A percentile compares a stretch with the other conserved stretches of the same genome.
Evolutionary conservation across 495 filamentous ascomycete species (phyloP).

Genomic region (Trichoderma virens): DNA sequence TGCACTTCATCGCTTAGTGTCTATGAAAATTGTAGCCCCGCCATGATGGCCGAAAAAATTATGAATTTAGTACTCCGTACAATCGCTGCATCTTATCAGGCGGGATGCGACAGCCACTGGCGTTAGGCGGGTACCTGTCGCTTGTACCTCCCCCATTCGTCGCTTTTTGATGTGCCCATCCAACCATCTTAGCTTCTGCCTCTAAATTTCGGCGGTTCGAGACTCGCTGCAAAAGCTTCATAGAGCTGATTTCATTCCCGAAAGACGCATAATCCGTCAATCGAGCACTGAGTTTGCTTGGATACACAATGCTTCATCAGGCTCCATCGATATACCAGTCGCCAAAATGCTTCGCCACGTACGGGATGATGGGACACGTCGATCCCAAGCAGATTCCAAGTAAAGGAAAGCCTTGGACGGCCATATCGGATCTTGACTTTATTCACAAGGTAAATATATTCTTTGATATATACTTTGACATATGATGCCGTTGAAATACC

Average conservation of each 20-base stretch:
- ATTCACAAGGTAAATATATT: neutral
- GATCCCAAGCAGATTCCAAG: constrained; percentile 62
- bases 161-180: no score
- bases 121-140: neutral
- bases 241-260: no score
- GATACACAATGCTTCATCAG: neutral
- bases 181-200: neutral
- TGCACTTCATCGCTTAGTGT: neutral
- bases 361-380: constrained; percentile 55
- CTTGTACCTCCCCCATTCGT: neutral
- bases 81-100: no score
- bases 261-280: no score
- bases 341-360: constrained; percentile 68
- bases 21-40: neutral
- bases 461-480: neutral
- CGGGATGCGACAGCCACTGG: neutral
- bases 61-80: no score
- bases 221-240: no score
- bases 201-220: neutral
- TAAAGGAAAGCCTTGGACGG: constrained; percentile 67
- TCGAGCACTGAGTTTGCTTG: no score
- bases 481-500: no score
- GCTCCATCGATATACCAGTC: constrained; percentile 42
- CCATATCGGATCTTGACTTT: constrained; percentile 31
- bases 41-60: neutral